Conservation (phyloP, 495 filamentous ascomycete genomes). For the Penicillium malachiteum region DNA sequence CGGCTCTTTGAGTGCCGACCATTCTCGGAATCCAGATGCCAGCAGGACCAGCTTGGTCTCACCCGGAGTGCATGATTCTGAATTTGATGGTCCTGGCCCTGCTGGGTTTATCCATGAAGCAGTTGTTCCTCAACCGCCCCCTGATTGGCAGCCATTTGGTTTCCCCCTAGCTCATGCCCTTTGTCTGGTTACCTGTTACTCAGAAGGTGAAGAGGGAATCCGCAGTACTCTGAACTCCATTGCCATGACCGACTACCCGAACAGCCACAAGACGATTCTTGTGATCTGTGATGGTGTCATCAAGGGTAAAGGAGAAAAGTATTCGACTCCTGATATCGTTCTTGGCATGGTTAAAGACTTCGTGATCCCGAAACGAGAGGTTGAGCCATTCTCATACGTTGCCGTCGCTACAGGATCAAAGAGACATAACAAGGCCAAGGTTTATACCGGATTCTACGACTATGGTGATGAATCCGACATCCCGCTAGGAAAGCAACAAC, state of each 20-base stretch:
- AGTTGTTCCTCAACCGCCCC: slow-evolving; percentile 95
- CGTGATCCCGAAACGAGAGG: slow-evolving; percentile 71
- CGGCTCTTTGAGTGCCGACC: slow-evolving; percentile 50
- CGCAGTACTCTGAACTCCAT: slow-evolving; percentile 94
- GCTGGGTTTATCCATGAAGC: slow-evolving; percentile 92
- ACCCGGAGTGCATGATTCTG: slow-evolving; percentile 41
- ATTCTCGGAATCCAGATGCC: slow-evolving; percentile 39
- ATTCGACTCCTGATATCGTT: slow-evolving; percentile 86
- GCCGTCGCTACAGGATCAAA: slow-evolving; percentile 95
- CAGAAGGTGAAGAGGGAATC: slow-evolving; percentile 89
- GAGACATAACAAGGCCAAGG: slow-evolving; percentile 98
- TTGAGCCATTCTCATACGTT: slow-evolving; percentile 89
- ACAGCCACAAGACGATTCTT: slow-evolving; percentile 95
- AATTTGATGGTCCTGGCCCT: slow-evolving; percentile 74
- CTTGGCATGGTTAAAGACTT: slow-evolving; percentile 95
- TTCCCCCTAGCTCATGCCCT: slow-evolving; percentile 92
- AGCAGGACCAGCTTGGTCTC: slow-evolving; percentile 55
- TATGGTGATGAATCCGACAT: slow-evolving; percentile 81
- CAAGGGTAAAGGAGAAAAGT: slow-evolving; percentile 87
- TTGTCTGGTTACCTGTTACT: slow-evolving; percentile 96
- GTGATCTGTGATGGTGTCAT: slow-evolving; percentile 98
- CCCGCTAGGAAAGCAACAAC: slow-evolving; percentile 84
- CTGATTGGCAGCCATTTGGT: slow-evolving; percentile 94
- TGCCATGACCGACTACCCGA: slow-evolving; percentile 96
- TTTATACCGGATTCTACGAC: slow-evolving; percentile 97